These are phyloP conservation scores for Rhodomyrtus tomentosa DNA, from an alignment of 345 rosid genomes.

Conservation along the genomic window DNA sequence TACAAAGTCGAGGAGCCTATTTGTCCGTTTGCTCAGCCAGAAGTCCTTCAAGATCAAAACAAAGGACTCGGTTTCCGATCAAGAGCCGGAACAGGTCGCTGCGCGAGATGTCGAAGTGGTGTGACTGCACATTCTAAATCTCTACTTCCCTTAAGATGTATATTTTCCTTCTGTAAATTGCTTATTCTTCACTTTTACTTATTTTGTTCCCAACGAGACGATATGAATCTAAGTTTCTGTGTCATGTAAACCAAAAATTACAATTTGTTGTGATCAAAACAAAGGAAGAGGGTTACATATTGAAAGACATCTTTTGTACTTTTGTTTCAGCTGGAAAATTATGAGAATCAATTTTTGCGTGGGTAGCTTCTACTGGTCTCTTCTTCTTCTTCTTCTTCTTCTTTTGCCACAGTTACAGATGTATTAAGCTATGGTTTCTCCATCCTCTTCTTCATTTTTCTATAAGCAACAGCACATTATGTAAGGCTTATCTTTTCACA, in stretches of 20 bases:
- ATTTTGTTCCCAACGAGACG: not conserved
- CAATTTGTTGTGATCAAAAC: not conserved
- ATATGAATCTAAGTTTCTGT: not conserved
- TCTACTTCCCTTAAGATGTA: not conserved
- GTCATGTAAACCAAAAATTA: not conserved
- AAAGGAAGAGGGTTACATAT: not conserved
- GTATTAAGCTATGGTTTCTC: not conserved
- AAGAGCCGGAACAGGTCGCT: slow-evolving; percentile 21
- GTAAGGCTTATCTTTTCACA: not conserved
- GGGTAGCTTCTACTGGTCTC: not conserved
- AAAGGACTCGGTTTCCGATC: slow-evolving; percentile 37
- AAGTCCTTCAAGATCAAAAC: slow-evolving; percentile 46
- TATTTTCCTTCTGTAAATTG: not conserved
- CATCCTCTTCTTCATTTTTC: not conserved
- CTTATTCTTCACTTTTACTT: not conserved
- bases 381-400: not conserved
- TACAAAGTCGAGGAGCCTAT: slow-evolving; percentile 41
- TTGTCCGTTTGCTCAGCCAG: slow-evolving; percentile 44
- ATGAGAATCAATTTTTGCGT: not conserved
- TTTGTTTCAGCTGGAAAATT: not conserved
- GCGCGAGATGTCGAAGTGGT: slow-evolving; percentile 26
- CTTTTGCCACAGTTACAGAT: not conserved
- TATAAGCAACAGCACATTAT: not conserved
- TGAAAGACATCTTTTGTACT: not conserved
- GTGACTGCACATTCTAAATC: slow-evolving; percentile 1